Evolutionary conservation across 805 yeast species (phyloP).

Genomic region (Zygoascus flipseniorum): DNA sequence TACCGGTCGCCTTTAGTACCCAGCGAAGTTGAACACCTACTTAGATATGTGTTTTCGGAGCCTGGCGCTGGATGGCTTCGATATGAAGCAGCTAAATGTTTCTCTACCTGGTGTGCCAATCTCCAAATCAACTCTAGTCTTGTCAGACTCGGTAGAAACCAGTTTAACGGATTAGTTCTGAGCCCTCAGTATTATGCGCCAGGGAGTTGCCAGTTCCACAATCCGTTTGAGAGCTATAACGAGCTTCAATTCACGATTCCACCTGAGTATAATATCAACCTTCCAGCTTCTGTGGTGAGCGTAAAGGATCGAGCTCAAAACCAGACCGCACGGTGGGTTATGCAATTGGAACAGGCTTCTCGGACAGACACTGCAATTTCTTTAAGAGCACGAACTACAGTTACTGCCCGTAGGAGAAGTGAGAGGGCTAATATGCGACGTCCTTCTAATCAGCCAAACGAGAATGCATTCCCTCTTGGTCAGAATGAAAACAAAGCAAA

Average conservation of each 20-base stretch:
- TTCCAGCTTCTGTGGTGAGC: background rate
- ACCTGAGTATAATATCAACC: background rate
- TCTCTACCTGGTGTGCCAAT: conserved; percentile 16
- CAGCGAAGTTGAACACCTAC: conserved; percentile 13
- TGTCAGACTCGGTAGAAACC: background rate
- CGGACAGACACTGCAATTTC: conserved; percentile 13
- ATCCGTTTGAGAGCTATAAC: background rate
- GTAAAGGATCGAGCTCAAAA: conserved; percentile 9
- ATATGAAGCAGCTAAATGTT: conserved; percentile 18
- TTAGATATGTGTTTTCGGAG: conserved; percentile 19
- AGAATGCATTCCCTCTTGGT: background rate
- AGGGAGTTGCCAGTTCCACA: too few relatives aligned
- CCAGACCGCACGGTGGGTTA: conserved; percentile 21
- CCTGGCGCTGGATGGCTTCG: conserved; percentile 22
- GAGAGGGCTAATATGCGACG: background rate
- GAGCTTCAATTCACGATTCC: background rate
- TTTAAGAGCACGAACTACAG: conserved; percentile 4
- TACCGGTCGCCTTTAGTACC: conserved; percentile 12
- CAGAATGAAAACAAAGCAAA: background rate
- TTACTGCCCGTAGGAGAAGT: conserved; percentile 4
- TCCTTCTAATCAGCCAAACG: background rate
- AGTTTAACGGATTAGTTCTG: background rate
- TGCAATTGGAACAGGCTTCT: conserved; percentile 19
- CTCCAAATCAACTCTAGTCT: background rate
- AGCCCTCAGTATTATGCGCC: background rate